Evolutionary conservation across 2,329 filamentous ascomycete genomes (phyloP), one percentile per base, ranked within the genome.

Genomic region (Tolypocladium inflatum): DNA sequence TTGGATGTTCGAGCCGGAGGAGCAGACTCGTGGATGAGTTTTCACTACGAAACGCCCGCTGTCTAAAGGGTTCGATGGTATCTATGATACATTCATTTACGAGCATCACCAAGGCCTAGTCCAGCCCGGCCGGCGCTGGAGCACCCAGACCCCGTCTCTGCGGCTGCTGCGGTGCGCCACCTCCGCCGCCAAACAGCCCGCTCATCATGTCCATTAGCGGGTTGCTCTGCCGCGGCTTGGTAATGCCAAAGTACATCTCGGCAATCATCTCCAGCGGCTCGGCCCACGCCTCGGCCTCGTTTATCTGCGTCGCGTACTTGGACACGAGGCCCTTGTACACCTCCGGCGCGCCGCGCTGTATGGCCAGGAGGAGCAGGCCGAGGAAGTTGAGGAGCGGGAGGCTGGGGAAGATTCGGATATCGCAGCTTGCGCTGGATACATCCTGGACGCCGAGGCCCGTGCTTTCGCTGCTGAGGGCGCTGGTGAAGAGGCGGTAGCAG

Each of bases 141-240:
- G 76, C 71, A 65, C 76, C 74, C 39, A 76, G 64, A n/a, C 74
- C 73, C n/a, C 75, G 74, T 58, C 74, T 76, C 60, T 72, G 74
- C 48, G 67, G 64, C 58, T 65, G 70, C 59, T 67, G 70, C 54
- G 68, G 79, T n/a, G 80, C 65, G 19, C 63, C 79, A 33, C 80
- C 82, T 8, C 85, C 87, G 23, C 91, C 91, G 54, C 92, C 92
- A 68, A 99, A 89, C 80, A 99, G 84, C 62, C 86, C 92, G 54
- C 91, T 92, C 89, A 99, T 95, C 92, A 99, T 97, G 71, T 99
- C 94, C 74, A 97, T 85, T 72, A 99, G 78, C 3, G 92, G 92
- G 72, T 97, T 97, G 63, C 87, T 89, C 77, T 96, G 91, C 67
- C 88, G 83, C 53, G 92, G 93, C 69, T 91, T 87, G 76, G 86